Percentiles rank a stretch among this genome's conserved stretches.
These are phyloP conservation scores for Scutellospora calospora DNA, from an alignment of 371 early-diverging fungal species.

Conservation along the genomic window DNA sequence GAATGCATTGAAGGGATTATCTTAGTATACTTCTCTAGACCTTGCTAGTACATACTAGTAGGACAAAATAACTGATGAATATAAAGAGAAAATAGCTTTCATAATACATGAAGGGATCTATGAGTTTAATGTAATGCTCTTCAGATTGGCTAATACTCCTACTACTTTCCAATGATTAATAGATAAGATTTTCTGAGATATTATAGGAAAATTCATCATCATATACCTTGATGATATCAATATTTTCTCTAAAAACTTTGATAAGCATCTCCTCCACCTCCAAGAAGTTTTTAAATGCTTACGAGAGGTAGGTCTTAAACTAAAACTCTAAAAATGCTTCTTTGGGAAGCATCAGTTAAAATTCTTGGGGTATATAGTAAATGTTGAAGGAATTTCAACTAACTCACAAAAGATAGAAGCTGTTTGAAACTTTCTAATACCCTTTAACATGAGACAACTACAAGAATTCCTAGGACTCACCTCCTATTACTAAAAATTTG, in stretches of 20 bases:
- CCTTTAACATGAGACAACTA: conserved; percentile 52
- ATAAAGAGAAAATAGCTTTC: conserved; percentile 23
- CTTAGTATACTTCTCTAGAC: background rate
- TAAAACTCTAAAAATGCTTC: conserved; percentile 30
- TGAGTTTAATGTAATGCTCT: conserved; percentile 5
- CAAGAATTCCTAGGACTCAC: conserved; percentile 55
- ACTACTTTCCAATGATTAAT: conserved; percentile 49
- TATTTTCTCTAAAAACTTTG: background rate
- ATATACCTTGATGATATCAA: background rate
- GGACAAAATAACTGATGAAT: conserved; percentile 14
- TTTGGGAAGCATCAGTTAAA: conserved; percentile 1
- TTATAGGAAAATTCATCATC: conserved; percentile 35
- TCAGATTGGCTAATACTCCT: no score
- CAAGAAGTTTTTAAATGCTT: conserved; percentile 12
- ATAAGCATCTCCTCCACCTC: conserved; percentile 27
- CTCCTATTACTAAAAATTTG: conserved; percentile 55
- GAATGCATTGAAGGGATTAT: background rate
- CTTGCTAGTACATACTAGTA: conserved; percentile 40
- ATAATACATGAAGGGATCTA: background rate
- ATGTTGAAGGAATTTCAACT: background rate
- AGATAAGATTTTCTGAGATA: conserved; percentile 51
- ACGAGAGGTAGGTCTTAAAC: background rate
- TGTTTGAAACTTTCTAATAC: conserved; percentile 24
- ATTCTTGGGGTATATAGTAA: conserved; percentile 36
- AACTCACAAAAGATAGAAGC: conserved; percentile 40